Conservation (phyloP, 202 grass and related monocot species). For the Musa balbisiana region DNA sequence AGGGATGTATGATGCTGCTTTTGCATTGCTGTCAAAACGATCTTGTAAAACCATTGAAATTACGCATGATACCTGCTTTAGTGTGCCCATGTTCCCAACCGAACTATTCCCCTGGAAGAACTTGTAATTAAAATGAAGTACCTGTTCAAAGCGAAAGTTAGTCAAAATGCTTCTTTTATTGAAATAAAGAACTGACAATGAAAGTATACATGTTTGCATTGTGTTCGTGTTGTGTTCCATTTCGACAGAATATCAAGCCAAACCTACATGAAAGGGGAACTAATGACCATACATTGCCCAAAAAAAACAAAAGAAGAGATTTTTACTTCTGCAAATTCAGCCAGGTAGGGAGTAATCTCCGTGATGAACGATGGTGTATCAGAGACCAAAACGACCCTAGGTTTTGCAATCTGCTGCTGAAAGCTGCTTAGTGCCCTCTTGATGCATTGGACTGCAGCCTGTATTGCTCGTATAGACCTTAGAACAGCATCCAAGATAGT, state of each 20-base stretch:
- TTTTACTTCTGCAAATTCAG: slow-evolving; percentile 77
- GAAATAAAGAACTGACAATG: background rate
- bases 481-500: slow-evolving; percentile 6
- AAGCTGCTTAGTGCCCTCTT: slow-evolving; percentile 55
- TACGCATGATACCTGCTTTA: slow-evolving; percentile 23
- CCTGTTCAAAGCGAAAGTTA: slow-evolving; percentile 41
- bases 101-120: slow-evolving; percentile 38
- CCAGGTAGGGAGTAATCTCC: slow-evolving; percentile 60
- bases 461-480: slow-evolving; percentile 66
- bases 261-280: background rate
- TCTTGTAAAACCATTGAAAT: background rate
- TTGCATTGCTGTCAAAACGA: background rate
- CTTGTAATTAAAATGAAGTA: slow-evolving; percentile 83
- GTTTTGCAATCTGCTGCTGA: slow-evolving; percentile 27
- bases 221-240: background rate
- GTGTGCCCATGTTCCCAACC: slow-evolving; percentile 17
- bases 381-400: slow-evolving; percentile 60
- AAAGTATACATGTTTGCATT: background rate
- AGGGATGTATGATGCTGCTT: background rate
- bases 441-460: slow-evolving; percentile 72
- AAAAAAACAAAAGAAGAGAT: slow-evolving; percentile 7
- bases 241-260: background rate
- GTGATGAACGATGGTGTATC: slow-evolving; percentile 72
- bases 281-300: background rate
- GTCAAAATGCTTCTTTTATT: slow-evolving; percentile 1